These are phyloP conservation scores for Pythium aphanidermatum DNA, from an alignment of 352 stramenopile species.

Conservation along the genomic window DNA sequence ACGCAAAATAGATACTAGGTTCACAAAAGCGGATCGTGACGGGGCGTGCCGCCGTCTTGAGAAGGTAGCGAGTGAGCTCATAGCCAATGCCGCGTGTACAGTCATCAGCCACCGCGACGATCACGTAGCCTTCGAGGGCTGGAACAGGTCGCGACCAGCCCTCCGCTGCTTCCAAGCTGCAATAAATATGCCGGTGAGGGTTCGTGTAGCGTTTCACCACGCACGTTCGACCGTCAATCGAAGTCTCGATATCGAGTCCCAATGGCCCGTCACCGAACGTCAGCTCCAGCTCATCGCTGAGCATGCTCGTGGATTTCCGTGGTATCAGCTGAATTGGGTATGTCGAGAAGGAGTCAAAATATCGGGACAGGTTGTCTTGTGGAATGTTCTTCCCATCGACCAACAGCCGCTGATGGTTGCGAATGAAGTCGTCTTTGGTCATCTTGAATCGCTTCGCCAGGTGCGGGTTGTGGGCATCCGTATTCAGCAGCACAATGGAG, in stretches of 20 bases:
- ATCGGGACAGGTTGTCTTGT: conserved; percentile 39
- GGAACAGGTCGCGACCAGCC: conserved; percentile 2
- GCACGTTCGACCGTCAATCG: conserved; percentile 57
- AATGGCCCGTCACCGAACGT: conserved; percentile 48
- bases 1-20: conserved; percentile 71
- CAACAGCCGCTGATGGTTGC: conserved; percentile 59
- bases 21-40: conserved; percentile 73
- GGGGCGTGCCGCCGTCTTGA: conserved; percentile 56
- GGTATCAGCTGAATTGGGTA: conserved; percentile 56
- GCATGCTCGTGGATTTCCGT: conserved; percentile 34
- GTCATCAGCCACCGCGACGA: conserved; percentile 67
- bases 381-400: conserved; percentile 35
- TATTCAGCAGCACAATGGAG: conserved; percentile 74
- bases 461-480: conserved; percentile 68
- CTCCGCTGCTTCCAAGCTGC: conserved; percentile 19
- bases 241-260: conserved; percentile 74
- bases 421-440: conserved; percentile 62
- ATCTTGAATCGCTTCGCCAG: conserved; percentile 68
- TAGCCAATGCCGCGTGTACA: conserved; percentile 66
- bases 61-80: conserved; percentile 53
- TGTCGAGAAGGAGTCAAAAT: conserved; percentile 57
- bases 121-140: conserved; percentile 41
- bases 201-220: conserved; percentile 49
- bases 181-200: conserved; percentile 37
- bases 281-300: conserved; percentile 58